Conservation (phyloP, 108 stramenopile species). For the Cyclotella cryptica region DNA sequence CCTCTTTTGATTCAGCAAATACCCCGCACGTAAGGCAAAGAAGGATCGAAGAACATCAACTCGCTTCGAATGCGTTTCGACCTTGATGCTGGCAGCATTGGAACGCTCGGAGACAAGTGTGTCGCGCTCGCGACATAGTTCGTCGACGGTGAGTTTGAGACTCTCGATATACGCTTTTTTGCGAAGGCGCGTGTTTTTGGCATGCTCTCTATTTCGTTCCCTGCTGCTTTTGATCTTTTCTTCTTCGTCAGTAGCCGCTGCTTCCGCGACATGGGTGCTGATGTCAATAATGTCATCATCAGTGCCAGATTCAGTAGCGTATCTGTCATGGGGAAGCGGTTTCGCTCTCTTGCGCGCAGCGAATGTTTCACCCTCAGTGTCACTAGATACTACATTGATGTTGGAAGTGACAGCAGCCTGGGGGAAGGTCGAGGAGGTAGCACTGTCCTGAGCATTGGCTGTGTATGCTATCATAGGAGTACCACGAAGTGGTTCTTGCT, state of each 20-base stretch:
- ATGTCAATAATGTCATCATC: slow-evolving; percentile 2
- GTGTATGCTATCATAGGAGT: no score
- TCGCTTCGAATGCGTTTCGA: slow-evolving; percentile 85
- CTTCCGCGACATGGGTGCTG: slow-evolving; percentile 10
- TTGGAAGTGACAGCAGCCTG: slow-evolving; percentile 10
- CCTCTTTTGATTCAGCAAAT: slow-evolving; percentile 69
- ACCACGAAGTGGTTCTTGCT: slow-evolving; percentile 2
- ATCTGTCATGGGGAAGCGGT: background rate
- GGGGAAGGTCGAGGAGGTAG: background rate
- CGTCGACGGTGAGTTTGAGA: slow-evolving; percentile 91
- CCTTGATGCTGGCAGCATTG: slow-evolving; percentile 72
- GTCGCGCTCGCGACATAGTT: slow-evolving; percentile 87
- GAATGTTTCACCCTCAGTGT: slow-evolving; percentile 68
- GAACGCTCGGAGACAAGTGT: slow-evolving; percentile 77
- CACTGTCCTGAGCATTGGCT: no score
- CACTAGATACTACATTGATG: slow-evolving; percentile 72
- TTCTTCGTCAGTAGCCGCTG: slow-evolving; percentile 49
- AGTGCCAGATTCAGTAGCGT: slow-evolving; percentile 14
- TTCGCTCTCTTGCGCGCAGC: background rate
- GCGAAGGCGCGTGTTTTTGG: slow-evolving; percentile 94
- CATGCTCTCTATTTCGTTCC: slow-evolving; percentile 98
- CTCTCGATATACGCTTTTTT: slow-evolving; percentile 97
- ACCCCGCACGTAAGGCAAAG: slow-evolving; percentile 76
- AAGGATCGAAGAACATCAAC: slow-evolving; percentile 86
- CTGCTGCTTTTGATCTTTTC: slow-evolving; percentile 75